These are phyloP conservation scores for Ricinus communis DNA, from an alignment of 345 rosid species.

Conservation along the genomic window DNA sequence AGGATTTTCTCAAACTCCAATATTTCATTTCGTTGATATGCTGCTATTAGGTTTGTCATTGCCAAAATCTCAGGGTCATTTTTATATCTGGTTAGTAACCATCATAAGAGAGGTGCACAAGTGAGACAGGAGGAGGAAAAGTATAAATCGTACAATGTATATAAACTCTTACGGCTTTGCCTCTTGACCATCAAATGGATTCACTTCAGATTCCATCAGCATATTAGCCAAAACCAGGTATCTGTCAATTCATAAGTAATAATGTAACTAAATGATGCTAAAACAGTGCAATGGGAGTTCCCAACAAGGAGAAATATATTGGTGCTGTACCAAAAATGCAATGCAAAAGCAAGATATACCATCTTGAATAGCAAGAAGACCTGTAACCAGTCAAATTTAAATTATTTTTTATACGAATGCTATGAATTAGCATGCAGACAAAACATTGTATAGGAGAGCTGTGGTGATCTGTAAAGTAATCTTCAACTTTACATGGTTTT, in stretches of 20 bases:
- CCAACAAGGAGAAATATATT: not conserved
- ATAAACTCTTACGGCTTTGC: slow-evolving; percentile 86
- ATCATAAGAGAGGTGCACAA: slow-evolving; percentile 10
- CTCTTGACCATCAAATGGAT: slow-evolving; percentile 99
- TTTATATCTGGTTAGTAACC: slow-evolving; percentile 62
- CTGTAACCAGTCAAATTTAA: not conserved
- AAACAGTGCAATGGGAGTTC: not conserved
- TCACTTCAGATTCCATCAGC: slow-evolving; percentile 99
- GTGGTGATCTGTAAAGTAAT: too few species aligned
- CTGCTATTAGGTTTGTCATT: slow-evolving; percentile 96
- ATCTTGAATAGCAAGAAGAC: not conserved
- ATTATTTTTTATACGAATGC: not conserved
- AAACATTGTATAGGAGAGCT: not conserved
- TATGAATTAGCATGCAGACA: not conserved
- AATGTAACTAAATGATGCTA: slow-evolving; percentile 1
- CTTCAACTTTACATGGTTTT: too few species aligned
- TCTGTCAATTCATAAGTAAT: slow-evolving; percentile 38
- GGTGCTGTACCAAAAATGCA: not conserved
- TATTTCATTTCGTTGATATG: slow-evolving; percentile 96
- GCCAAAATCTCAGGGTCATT: slow-evolving; percentile 99
- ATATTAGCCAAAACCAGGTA: slow-evolving; percentile 97
- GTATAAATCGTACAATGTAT: not conserved
- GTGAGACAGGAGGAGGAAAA: not conserved
- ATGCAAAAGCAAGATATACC: slow-evolving; percentile 6
- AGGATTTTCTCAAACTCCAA: slow-evolving; percentile 97